These are phyloP conservation scores for Fagus sylvatica DNA, from an alignment of 306 rosid genomes.

Conservation along the genomic window DNA sequence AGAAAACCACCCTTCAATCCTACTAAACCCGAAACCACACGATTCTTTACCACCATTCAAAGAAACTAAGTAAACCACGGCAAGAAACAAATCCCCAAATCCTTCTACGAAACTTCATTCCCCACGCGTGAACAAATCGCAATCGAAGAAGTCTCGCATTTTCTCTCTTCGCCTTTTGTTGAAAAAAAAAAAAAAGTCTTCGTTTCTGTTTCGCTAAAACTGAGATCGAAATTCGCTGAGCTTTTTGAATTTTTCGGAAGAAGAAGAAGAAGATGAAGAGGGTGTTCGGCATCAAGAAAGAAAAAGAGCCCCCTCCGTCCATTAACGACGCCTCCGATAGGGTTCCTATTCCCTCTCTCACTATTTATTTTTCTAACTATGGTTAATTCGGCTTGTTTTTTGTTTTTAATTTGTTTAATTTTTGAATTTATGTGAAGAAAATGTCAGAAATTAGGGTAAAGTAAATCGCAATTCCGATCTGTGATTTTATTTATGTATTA, in stretches of 20 bases:
- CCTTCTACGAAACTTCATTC: no score
- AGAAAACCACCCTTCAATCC: no score
- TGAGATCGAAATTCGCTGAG: not conserved
- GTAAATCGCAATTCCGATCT: not conserved
- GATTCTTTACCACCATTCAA: no score
- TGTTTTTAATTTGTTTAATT: not conserved
- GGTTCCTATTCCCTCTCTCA: conserved; percentile 34
- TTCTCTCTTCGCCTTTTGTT: no score
- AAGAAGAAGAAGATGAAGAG: conserved; percentile 60
- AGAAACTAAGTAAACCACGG: no score
- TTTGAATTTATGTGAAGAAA: not conserved
- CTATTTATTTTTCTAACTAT: not conserved
- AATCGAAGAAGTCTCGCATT: no score
- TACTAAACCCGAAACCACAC: no score
- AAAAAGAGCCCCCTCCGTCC: conserved; percentile 90
- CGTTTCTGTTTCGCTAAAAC: not conserved
- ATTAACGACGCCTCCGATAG: conserved; percentile 78
- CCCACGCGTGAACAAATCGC: no score
- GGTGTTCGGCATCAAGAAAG: conserved; percentile 81
- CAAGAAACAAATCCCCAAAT: no score
- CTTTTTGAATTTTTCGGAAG: not conserved
- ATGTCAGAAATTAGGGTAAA: not conserved
- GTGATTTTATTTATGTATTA: not conserved
- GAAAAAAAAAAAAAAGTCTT: not conserved
- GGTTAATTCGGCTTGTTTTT: not conserved